Evolutionary conservation across 2,329 filamentous ascomycete genomes (phyloP), one percentile per base, ranked within the genome.

Genomic region (Didymosphaeria variabile): DNA sequence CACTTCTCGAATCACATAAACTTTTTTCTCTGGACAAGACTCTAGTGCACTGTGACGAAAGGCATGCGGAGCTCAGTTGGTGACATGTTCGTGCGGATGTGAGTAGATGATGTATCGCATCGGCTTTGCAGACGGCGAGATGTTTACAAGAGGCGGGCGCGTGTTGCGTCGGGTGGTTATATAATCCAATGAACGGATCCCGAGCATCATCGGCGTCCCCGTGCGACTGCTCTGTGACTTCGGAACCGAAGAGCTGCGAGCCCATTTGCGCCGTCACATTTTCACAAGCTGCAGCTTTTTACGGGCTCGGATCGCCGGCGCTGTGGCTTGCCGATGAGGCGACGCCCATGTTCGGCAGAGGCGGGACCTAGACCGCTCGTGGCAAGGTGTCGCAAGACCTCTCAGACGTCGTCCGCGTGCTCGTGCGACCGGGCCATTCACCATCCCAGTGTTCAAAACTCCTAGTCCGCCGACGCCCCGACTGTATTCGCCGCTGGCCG

Each of bases 251-350:
- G 34, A 36, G 12, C 23, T 46, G n/a, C n/a, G n/a, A n/a, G n/a
- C n/a, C n/a, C n/a, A n/a, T n/a, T n/a, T n/a, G n/a, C n/a, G n/a
- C n/a, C n/a, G n/a, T n/a, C n/a, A n/a, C n/a, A n/a, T n/a, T n/a
- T n/a, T n/a, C n/a, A n/a, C n/a, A n/a, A n/a, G n/a, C n/a, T n/a
- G n/a, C n/a, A n/a, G n/a, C n/a, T n/a, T n/a, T n/a, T n/a, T n/a
- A n/a, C n/a, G n/a, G 21, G 19, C 50, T 42, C 52, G 52, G 52
- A 45, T 21, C 26, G 21, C 38, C 52, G 52, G 52, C 52, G 38
- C 26, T 19, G 31, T 40, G 49, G 49, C 38, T 32, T 40, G 23
- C 52, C 23, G 36, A 19, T 13, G 34, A 55, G 12, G 23, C 2
- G 21, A 40, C 17, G 34, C 2, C 21, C 50, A 40, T 31, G 17